Base-by-base conservation (phyloP, 164 flowering plant species). In the Vitis riparia region DNA sequence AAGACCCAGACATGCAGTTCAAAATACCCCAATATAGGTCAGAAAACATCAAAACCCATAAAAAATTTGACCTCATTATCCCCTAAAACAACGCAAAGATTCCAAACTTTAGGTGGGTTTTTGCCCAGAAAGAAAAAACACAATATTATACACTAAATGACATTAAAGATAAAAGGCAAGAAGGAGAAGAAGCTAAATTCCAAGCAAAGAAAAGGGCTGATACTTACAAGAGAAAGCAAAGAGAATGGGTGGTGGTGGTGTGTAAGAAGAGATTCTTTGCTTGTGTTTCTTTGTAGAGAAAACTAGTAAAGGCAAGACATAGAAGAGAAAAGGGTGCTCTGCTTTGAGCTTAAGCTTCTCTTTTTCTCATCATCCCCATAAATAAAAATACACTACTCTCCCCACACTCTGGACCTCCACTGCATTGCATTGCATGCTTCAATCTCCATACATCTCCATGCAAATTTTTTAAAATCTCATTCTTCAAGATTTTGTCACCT, bases 211-310 rank as follows among this genome's bases (percentile, higher is more conserved):
- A 83, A 83, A 80, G 83, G 66, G 65, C 56, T 73, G 77, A 89
- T 78, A 68, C 97, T 87, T 85, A 77, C 84, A 77, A 78, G 80
- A 66, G 76, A 91, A 84, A 83, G 87, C 84, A 81, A 77, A 52
- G 49, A 55, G 61, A 75, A 63, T 63, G 71, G 27, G 64, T 13
- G 79, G 76, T 49, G 67, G 67, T 12, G 77, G 70, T 59, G 72
- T 73, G 69, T 53, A 60, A 72, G 75, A 63, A 60, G 76, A 84
- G 91, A 87, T 89, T 84, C 94, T 79, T 88, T 88, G 91, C 93
- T 89, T 91, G 77, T 75, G 44, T 73, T 76, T 73, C 74, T 72
- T 79, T 76, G 63, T n/a, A 67, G 66, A 61, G 66, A 66, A 63
- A 56, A 72, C 17, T 3, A 17, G 49, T 2, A 55, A 44, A 66